Conservation (phyloP, 176 grass and related monocot genomes). For the Poa pratensis region DNA sequence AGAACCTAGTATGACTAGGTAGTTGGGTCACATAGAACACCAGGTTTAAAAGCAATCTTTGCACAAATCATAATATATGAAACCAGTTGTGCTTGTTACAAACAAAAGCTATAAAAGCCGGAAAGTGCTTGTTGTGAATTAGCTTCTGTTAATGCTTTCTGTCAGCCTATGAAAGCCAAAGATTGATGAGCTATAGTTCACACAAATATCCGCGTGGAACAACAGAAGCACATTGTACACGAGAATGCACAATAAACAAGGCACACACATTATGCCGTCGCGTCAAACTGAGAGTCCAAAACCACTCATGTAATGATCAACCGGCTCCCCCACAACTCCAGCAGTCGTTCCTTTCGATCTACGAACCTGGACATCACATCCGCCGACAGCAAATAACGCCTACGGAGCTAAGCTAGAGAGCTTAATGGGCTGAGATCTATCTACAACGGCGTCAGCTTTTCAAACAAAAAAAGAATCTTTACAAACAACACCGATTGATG, state of each 20-base stretch:
- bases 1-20: no score
- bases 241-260: background rate
- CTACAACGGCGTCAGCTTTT: background rate
- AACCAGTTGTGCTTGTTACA: background rate
- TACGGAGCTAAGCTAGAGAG: background rate
- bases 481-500: background rate
- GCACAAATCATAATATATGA: background rate
- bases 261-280: background rate
- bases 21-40: no score
- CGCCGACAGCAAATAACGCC: background rate
- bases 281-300: slow-evolving; percentile 5
- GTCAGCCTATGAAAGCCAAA: background rate
- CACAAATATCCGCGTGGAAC: background rate
- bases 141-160: background rate
- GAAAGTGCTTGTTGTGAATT: background rate
- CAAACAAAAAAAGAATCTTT: background rate
- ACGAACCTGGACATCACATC: background rate
- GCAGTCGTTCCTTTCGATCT: background rate
- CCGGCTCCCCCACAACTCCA: background rate
- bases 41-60: no score
- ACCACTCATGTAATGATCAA: background rate
- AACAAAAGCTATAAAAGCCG: background rate
- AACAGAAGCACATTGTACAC: slow-evolving; percentile 15
- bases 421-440: slow-evolving; percentile 21
- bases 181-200: background rate